Percentiles rank a stretch among this genome's conserved stretches.
phyloP scores from a whole-genome alignment of 2,329 filamentous ascomycete species.

The Fusarium sp. region DNA sequence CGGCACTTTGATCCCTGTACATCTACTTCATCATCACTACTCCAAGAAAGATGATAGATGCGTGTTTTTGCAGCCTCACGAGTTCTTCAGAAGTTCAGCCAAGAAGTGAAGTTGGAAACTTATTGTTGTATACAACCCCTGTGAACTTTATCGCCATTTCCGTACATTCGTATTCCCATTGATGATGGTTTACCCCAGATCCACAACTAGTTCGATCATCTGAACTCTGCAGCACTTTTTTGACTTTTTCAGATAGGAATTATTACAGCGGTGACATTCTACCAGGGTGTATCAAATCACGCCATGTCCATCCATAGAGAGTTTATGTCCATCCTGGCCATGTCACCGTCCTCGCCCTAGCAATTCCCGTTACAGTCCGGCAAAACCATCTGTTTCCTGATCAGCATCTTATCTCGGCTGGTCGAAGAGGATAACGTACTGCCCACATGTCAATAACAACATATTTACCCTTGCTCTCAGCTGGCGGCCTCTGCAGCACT shows the following conservation, averaged over 20 bases:
- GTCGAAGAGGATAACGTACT: slow-evolving; percentile 22
- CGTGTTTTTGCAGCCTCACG: neutral
- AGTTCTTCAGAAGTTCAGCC: neutral
- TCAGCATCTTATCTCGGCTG: neutral
- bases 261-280: neutral
- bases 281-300: neutral
- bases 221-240: neutral
- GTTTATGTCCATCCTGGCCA: neutral
- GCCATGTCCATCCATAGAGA: neutral
- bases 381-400: slow-evolving; percentile 17
- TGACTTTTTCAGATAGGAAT: neutral
- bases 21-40: neutral
- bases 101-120: neutral
- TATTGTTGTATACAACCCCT: neutral
- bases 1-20: neutral
- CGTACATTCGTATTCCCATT: neutral
- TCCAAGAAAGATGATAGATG: neutral
- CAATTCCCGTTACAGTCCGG: slow-evolving; percentile 10
- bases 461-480: slow-evolving; percentile 30
- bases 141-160: neutral
- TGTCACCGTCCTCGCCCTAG: neutral
- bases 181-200: neutral
- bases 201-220: neutral
- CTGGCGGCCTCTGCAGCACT: slow-evolving; percentile 18
- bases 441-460: slow-evolving; percentile 43